Evolutionary conservation across 768 basidiomycete genomes (phyloP).

Genomic region (Amyloporia xantha): DNA sequence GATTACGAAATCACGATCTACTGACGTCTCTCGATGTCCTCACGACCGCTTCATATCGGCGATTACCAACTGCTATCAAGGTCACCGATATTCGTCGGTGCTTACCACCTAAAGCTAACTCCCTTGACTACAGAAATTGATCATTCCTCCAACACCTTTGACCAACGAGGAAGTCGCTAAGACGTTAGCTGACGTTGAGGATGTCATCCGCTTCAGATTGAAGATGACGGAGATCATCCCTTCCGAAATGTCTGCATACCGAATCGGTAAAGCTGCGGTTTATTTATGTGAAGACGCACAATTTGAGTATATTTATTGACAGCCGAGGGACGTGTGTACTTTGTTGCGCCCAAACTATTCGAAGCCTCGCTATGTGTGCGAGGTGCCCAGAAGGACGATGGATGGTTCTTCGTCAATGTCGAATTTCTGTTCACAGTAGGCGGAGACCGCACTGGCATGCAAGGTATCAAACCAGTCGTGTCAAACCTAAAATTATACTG

Average conservation of each 20-base stretch:
- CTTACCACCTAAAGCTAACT: not conserved
- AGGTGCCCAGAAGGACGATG: slow-evolving; percentile 61
- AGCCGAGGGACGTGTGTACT: slow-evolving; percentile 78
- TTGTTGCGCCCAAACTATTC: slow-evolving; percentile 67
- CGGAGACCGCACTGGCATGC: slow-evolving; percentile 64
- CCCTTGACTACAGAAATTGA: slow-evolving; percentile 45
- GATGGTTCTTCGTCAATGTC: slow-evolving; percentile 82
- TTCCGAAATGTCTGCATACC: slow-evolving; percentile 68
- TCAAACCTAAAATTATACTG: not conserved
- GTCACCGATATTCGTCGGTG: slow-evolving; percentile 29
- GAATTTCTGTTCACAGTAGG: slow-evolving; percentile 70
- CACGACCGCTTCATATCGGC: slow-evolving; percentile 77
- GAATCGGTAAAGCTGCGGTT: slow-evolving; percentile 43
- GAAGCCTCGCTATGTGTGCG: slow-evolving; percentile 67
- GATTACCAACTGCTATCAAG: slow-evolving; percentile 78
- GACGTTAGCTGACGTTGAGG: slow-evolving; percentile 67
- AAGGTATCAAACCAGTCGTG: slow-evolving; percentile 40
- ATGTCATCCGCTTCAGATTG: slow-evolving; percentile 72
- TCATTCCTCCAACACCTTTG: slow-evolving; percentile 59
- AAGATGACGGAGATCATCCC: slow-evolving; percentile 77
- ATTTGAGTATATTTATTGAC: slow-evolving; percentile 15
- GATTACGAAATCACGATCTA: slow-evolving; percentile 90
- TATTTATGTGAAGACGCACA: slow-evolving; percentile 13
- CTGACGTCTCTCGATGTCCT: slow-evolving; percentile 88
- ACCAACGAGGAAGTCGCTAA: slow-evolving; percentile 59